Evolutionary conservation across 1,139 yeast species (phyloP).

Genomic region (Waltiozyma sp.): DNA sequence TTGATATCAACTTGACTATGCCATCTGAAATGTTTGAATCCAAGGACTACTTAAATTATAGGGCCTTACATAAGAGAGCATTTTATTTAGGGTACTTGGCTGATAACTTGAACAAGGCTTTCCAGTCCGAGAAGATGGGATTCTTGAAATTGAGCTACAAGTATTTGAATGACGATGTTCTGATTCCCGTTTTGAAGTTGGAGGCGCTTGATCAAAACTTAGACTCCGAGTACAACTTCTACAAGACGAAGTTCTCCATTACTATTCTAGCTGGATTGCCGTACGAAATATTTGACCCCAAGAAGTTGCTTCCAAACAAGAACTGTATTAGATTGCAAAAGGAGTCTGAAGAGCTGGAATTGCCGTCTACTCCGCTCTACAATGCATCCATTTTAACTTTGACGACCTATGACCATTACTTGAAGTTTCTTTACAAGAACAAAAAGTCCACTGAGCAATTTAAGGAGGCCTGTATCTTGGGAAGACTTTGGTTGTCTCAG

Average conservation of each 20-base stretch:
- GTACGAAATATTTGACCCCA: conserved; percentile 55
- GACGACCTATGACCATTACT: conserved; percentile 54
- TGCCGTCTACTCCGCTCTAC: conserved; percentile 76
- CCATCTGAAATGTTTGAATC: conserved; percentile 64
- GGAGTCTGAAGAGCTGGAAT: conserved; percentile 26
- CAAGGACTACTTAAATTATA: conserved; percentile 82
- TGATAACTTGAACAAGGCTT: conserved; percentile 43
- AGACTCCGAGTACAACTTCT: conserved; percentile 37
- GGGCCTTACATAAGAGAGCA: conserved; percentile 83
- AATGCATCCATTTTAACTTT: conserved; percentile 71
- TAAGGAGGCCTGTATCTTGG: conserved; percentile 78
- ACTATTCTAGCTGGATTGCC: conserved; percentile 69
- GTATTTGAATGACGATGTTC: conserved; percentile 53
- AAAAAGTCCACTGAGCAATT: conserved; percentile 75
- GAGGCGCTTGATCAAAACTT: conserved; percentile 24
- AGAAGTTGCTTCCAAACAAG: conserved; percentile 68
- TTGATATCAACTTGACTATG: conserved; percentile 78
- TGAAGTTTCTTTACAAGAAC: conserved; percentile 65
- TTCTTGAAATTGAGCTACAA: conserved; percentile 44
- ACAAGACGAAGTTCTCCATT: conserved; percentile 60
- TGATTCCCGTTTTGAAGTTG: conserved; percentile 52
- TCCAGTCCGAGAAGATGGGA: conserved; percentile 43
- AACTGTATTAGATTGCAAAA: conserved; percentile 66
- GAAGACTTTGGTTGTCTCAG: conserved; percentile 83
- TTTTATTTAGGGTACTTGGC: conserved; percentile 76